Base-by-base conservation (phyloP, 1,139 yeast species). In the Eremothecium cymbalariae region DNA sequence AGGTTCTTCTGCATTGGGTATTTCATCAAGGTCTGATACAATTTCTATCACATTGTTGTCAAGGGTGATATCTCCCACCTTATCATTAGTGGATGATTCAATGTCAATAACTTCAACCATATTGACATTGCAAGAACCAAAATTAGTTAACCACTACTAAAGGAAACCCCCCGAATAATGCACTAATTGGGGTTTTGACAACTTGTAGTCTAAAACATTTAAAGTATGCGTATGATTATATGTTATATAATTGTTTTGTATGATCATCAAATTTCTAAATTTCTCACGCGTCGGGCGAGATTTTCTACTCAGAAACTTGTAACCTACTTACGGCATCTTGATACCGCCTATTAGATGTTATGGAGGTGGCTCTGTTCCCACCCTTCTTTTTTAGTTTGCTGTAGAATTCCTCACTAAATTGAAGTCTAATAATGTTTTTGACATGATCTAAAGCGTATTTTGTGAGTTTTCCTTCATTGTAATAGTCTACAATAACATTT, bases 331-430 rank as follows among this genome's bases (percentile, higher is more conserved):
- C 23, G 12, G 57, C 50, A 18, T 51, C 53, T 19, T 41, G 37
- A 23, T 46, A 44, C 21, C 52, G 42, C 32, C 47, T 50, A 30
- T 45, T 50, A 7, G 45, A 39, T 4, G 54, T 47, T 32, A 47
- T 45, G 2, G 48, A 44, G 15, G 37, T 39, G 14, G 39, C 38
- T 17, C 47, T 42, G 4, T 43, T 34, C n/a, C 41, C 41, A 12
- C 25, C 14, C 15, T 40, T 32, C 19, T 51, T 38, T 33, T 44
- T 48, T 11, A 38, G 31, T 32, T 53, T 57, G 13, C 47, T 41
- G 9, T 47, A 44, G 9, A 63, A 28, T 14, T 58, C 60, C 42
- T 70, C 76, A 47, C 74, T 69, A 48, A 64, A 69, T 18, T 68
- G 64, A 50, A 72, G 51, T 39, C 74, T 56, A 7, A 68, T 50